phyloP scores from a whole-genome alignment of 1,284 basidiomycete species.

The Naganishia albida region DNA sequence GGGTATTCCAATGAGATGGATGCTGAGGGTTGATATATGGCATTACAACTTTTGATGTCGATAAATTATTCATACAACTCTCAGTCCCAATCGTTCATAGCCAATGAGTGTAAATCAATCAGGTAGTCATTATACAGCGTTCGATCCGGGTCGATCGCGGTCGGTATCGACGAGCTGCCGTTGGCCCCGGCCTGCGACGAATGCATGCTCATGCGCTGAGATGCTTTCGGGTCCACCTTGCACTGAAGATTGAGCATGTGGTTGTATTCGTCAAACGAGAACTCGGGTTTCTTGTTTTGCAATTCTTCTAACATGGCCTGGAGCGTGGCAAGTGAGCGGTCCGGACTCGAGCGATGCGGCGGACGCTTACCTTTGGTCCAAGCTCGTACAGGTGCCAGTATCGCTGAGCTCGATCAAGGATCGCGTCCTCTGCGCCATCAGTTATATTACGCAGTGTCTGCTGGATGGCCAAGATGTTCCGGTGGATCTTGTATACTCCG shows the following conservation, averaged over 20 bases:
- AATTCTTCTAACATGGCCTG: slow-evolving; percentile 75
- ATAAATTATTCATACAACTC: neutral
- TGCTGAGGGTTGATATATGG: no score
- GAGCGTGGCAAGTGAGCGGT: slow-evolving; percentile 3
- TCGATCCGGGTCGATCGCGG: slow-evolving; percentile 36
- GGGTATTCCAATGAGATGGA: no score
- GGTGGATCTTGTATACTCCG: slow-evolving; percentile 83
- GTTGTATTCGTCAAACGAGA: slow-evolving; percentile 87
- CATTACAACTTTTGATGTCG: slow-evolving; percentile 7
- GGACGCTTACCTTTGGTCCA: slow-evolving; percentile 69
- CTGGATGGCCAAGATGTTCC: slow-evolving; percentile 88
- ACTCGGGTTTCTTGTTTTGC: slow-evolving; percentile 61
- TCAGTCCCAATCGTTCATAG: slow-evolving; percentile 27
- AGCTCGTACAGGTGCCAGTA: slow-evolving; percentile 79
- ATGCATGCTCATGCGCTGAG: slow-evolving; percentile 10
- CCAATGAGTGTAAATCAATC: slow-evolving; percentile 52
- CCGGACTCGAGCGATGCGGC: neutral
- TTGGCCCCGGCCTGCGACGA: slow-evolving; percentile 1
- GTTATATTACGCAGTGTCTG: slow-evolving; percentile 84
- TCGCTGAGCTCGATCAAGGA: slow-evolving; percentile 72
- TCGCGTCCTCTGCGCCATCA: slow-evolving; percentile 62
- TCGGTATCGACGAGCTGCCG: neutral
- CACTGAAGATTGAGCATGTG: slow-evolving; percentile 84
- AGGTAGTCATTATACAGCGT: slow-evolving; percentile 49
- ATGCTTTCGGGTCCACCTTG: slow-evolving; percentile 62